phyloP scores from a whole-genome alignment of 192 early-diverging fungal species.

The Chytriomyces sp. region DNA sequence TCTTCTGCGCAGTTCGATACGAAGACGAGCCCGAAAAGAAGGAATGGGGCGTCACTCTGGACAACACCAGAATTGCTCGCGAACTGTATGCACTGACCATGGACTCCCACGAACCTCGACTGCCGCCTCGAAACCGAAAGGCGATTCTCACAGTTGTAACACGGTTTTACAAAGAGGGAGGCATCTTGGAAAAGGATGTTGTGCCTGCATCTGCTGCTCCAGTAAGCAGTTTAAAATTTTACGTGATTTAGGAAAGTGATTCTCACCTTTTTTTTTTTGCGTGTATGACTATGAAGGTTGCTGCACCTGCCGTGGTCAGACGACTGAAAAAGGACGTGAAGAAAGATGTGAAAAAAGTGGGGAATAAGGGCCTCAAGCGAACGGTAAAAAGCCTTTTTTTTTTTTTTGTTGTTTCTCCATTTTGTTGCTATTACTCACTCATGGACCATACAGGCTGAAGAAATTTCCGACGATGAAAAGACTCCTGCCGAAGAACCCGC shows the following conservation, averaged over 20 bases:
- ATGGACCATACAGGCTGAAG: no score
- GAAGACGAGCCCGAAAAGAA: conserved; percentile 36
- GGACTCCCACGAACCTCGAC: neutral
- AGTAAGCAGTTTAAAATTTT: neutral
- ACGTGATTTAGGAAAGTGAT: neutral
- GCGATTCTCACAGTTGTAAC: neutral
- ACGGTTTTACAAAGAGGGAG: conserved; percentile 22
- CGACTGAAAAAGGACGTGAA: conserved; percentile 8
- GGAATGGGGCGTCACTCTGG: conserved; percentile 1
- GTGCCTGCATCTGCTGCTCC: conserved; percentile 18
- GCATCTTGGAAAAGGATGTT: conserved; percentile 16
- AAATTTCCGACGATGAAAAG: neutral
- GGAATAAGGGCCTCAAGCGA: neutral
- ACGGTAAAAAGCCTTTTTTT: neutral
- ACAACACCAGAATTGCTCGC: conserved; percentile 5
- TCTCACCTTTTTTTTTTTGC: neutral
- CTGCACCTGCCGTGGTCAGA: neutral
- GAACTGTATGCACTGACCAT: conserved; percentile 6
- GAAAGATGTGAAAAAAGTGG: neutral
- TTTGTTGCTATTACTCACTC: no score
- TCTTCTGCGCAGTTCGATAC: conserved; percentile 14
- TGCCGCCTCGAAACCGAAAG: conserved; percentile 3
- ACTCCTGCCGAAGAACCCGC: conserved; percentile 14
- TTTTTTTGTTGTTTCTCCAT: no score
- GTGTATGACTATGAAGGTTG: neutral